These are phyloP conservation scores for Pleurotus cornucopiae DNA, from an alignment of 768 basidiomycete genomes.

Conservation along the genomic window DNA sequence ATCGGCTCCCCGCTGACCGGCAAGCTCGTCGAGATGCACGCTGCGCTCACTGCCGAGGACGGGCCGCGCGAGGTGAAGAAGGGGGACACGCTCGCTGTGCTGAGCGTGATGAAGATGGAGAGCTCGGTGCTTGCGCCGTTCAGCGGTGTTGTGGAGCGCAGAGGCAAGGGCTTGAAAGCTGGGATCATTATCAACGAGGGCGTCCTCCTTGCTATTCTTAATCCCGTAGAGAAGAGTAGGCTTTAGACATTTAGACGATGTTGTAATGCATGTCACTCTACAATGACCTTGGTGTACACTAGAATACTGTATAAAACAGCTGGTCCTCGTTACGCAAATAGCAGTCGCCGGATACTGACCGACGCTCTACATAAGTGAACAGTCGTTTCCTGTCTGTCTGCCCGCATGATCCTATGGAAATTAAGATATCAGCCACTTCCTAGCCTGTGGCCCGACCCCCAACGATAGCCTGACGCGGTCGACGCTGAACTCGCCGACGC, in stretches of 20 bases:
- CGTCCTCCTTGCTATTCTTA: constrained; percentile 1
- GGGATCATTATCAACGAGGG: constrained; percentile 32
- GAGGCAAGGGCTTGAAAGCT: constrained; percentile 27
- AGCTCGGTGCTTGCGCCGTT: constrained; percentile 23
- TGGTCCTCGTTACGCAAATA: too few relatives aligned
- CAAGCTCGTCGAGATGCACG: constrained; percentile 32
- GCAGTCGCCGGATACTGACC: too few relatives aligned
- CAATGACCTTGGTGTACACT: too few relatives aligned
- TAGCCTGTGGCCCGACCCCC: constrained; percentile 54
- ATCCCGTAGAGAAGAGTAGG: neutral
- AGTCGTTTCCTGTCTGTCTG: too few relatives aligned
- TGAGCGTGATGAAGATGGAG: constrained; percentile 42
- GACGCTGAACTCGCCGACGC: neutral
- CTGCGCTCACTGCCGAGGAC: constrained; percentile 16
- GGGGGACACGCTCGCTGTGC: constrained; percentile 27
- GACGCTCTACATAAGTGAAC: too few relatives aligned
- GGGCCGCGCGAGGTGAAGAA: constrained; percentile 18
- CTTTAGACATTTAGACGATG: neutral
- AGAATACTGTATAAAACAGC: too few relatives aligned
- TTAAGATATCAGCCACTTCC: constrained; percentile 22
- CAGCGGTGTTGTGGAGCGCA: constrained; percentile 24
- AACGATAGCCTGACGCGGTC: constrained; percentile 26
- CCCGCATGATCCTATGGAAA: too few relatives aligned
- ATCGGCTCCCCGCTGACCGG: constrained; percentile 30
- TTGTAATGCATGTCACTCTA: neutral